Conservation (phyloP, 2,329 filamentous ascomycete species). For the Botrytis tulipae region DNA sequence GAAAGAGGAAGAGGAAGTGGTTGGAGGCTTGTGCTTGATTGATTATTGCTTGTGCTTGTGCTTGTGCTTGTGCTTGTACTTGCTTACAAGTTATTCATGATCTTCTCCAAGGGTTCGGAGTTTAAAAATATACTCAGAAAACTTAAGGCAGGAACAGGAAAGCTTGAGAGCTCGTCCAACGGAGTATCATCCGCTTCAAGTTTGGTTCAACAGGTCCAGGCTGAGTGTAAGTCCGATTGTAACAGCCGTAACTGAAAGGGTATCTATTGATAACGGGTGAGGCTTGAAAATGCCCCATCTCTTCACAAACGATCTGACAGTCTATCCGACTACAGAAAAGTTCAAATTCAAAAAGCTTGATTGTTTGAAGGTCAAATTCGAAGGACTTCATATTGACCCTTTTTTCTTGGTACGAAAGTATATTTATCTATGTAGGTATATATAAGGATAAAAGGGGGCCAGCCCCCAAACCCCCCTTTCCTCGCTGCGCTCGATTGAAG, state of each 20-base stretch:
- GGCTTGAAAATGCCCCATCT: background rate
- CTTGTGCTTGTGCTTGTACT: too few species aligned
- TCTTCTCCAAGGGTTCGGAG: background rate
- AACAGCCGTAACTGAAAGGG: background rate
- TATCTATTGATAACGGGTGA: background rate
- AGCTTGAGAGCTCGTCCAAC: background rate
- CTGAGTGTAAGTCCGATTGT: background rate
- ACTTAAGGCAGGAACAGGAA: background rate
- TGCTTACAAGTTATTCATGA: background rate
- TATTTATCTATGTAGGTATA: background rate
- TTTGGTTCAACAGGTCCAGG: background rate
- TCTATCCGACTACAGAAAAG: background rate
- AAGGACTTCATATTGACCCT: background rate
- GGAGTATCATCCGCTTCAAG: conserved; percentile 5
- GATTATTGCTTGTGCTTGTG: background rate
- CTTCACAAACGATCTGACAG: background rate
- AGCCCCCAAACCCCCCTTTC: conserved; percentile 7
- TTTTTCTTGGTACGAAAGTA: background rate
- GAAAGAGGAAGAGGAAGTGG: background rate
- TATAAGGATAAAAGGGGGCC: background rate
- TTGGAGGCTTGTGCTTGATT: background rate
- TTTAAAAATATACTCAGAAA: background rate
- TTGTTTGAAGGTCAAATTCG: background rate
- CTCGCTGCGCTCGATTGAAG: conserved; percentile 12
- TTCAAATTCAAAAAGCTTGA: background rate